Percentiles rank a stretch among this genome's conserved stretches.
phyloP scores from a whole-genome alignment of 257 asterid genomes.

The Solanum arcanum region DNA sequence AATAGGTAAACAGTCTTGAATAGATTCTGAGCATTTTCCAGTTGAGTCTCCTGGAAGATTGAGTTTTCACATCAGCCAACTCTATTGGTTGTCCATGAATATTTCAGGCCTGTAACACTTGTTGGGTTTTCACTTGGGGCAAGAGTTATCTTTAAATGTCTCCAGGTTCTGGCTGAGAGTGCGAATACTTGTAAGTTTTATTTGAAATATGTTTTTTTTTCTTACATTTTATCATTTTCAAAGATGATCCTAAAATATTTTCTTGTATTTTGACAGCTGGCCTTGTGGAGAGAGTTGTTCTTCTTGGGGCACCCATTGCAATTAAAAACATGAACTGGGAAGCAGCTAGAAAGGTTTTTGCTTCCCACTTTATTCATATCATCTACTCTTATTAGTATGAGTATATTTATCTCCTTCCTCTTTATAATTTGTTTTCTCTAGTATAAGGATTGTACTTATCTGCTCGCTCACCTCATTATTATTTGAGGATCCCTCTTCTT shows the following conservation, averaged over 20 bases:
- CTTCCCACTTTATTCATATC: neutral
- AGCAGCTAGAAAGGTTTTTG: constrained; percentile 68
- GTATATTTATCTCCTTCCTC: neutral
- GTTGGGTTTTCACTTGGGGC: constrained; percentile 97
- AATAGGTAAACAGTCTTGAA: constrained; percentile 31
- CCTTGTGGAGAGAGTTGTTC: constrained; percentile 82
- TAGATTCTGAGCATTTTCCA: neutral
- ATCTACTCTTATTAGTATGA: neutral
- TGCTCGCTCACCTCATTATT: neutral
- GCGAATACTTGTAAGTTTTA: constrained; percentile 40
- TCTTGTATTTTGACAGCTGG: constrained; percentile 37
- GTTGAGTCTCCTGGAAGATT: neutral
- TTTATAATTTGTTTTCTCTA: neutral
- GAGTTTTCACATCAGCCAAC: neutral
- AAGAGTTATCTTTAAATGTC: constrained; percentile 86
- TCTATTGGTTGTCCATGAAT: constrained; percentile 6
- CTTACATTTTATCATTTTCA: neutral
- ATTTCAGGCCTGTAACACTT: constrained; percentile 93
- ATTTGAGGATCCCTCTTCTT: constrained; percentile 5
- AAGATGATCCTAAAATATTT: neutral
- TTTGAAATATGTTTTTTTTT: neutral
- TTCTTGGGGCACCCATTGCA: constrained; percentile 94
- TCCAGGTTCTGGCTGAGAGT: constrained; percentile 61
- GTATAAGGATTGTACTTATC: neutral
- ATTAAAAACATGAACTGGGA: constrained; percentile 87